Conservation (phyloP, 148 eudicot genomes). For the Vaccinium darrowii region DNA sequence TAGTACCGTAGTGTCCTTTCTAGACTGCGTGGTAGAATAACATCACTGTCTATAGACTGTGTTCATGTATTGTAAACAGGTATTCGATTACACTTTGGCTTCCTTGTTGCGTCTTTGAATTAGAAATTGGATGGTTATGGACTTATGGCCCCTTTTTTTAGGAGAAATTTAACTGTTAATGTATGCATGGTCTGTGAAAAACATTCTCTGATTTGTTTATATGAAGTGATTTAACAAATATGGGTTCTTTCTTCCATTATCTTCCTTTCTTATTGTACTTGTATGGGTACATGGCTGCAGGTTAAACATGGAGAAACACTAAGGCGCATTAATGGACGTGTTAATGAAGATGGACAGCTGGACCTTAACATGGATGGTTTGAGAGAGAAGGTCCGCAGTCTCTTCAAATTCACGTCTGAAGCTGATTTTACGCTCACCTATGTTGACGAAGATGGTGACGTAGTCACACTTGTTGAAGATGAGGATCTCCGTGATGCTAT, state of each 20-base stretch:
- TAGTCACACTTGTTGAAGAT: conserved; percentile 71
- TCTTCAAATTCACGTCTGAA: conserved; percentile 58
- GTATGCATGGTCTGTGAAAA: background rate
- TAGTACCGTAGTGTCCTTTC: background rate
- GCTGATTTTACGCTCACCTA: conserved; percentile 59
- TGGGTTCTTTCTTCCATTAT: background rate
- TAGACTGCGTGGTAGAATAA: background rate
- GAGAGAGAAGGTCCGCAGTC: conserved; percentile 53
- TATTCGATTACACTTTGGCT: background rate
- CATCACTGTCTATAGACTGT: background rate
- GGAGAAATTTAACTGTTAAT: background rate
- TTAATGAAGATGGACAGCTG: conserved; percentile 44
- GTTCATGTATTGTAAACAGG: background rate
- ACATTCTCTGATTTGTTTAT: background rate
- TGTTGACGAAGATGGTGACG: conserved; percentile 78
- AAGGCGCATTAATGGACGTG: conserved; percentile 70
- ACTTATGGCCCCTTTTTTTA: background rate
- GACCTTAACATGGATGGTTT: conserved; percentile 53
- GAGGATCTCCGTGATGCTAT: conserved; percentile 77
- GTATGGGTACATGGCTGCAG: conserved; percentile 31
- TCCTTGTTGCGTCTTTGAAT: background rate
- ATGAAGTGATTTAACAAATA: background rate
- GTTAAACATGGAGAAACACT: conserved; percentile 73
- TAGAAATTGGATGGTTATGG: background rate
- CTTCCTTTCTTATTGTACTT: background rate